Percentiles rank a stretch among this genome's conserved stretches.
These are phyloP conservation scores for Quercus alba DNA, from an alignment of 306 rosid genomes.

Conservation along the genomic window DNA sequence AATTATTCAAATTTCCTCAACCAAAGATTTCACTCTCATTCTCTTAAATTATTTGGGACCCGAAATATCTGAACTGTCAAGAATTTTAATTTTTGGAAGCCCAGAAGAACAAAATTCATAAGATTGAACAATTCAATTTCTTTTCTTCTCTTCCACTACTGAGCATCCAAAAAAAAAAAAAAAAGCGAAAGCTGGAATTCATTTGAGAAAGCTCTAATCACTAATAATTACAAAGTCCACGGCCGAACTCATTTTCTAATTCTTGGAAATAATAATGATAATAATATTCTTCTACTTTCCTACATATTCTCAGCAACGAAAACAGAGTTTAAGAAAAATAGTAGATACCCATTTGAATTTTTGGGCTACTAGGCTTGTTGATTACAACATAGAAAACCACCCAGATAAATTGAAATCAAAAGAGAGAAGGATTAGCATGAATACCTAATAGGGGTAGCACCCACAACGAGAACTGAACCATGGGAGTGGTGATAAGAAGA, in stretches of 20 bases:
- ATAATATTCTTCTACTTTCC: background rate
- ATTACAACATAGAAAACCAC: background rate
- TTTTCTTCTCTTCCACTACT: background rate
- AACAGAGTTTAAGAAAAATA: background rate
- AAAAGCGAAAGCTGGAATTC: background rate
- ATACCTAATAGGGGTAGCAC: constrained; percentile 82
- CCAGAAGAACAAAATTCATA: too few relatives aligned
- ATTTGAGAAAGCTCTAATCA: background rate
- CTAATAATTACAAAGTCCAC: background rate
- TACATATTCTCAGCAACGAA: background rate
- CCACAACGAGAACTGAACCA: constrained; percentile 66
- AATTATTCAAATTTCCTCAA: too few relatives aligned
- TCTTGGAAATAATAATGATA: background rate
- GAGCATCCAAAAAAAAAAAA: background rate
- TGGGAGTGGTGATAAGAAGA: constrained; percentile 84
- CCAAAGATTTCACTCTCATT: background rate
- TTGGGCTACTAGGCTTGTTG: background rate
- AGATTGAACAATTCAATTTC: background rate
- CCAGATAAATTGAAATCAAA: background rate
- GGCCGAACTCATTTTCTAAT: background rate
- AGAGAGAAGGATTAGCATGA: constrained; percentile 5
- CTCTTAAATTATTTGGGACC: background rate
- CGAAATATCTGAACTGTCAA: background rate
- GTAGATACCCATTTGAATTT: background rate
- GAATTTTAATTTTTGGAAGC: background rate